Conservation (phyloP, 1,284 basidiomycete species). For the Peniophora sp. region DNA sequence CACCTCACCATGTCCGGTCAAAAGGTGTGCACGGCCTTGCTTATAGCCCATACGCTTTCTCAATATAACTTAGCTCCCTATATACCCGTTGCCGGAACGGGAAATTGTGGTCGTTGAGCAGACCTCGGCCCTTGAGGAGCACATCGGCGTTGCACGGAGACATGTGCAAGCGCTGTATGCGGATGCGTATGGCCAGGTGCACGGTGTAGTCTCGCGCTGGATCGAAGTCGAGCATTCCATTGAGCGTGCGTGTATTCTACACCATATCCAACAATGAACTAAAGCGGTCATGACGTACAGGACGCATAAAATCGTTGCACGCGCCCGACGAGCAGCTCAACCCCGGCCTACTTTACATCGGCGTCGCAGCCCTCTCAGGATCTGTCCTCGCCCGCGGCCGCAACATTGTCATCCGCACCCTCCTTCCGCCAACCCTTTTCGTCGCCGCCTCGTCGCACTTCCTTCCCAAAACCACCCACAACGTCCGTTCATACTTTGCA, state of each 20-base stretch:
- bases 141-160: constrained; percentile 62
- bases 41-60: no score
- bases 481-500: constrained; percentile 58
- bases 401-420: constrained; percentile 51
- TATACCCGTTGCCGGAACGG: constrained; percentile 59
- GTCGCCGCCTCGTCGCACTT: constrained; percentile 66
- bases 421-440: constrained; percentile 67
- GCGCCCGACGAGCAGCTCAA: constrained; percentile 77
- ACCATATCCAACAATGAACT: not conserved
- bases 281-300: constrained; percentile 29
- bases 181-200: constrained; percentile 55
- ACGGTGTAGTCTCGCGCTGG: constrained; percentile 69
- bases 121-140: constrained; percentile 63
- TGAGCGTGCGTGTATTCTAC: constrained; percentile 55
- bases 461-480: constrained; percentile 71
- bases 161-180: constrained; percentile 44
- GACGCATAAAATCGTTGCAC: constrained; percentile 74
- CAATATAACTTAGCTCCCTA: constrained; percentile 52
- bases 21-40: no score
- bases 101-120: constrained; percentile 65
- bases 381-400: constrained; percentile 82
- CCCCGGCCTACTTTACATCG: constrained; percentile 82
- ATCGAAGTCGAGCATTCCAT: constrained; percentile 76
- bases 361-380: constrained; percentile 80
- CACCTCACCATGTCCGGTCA: no score